These are phyloP conservation scores for Scutellaria baicalensis DNA, from an alignment of 257 asterid species.

Conservation along the genomic window DNA sequence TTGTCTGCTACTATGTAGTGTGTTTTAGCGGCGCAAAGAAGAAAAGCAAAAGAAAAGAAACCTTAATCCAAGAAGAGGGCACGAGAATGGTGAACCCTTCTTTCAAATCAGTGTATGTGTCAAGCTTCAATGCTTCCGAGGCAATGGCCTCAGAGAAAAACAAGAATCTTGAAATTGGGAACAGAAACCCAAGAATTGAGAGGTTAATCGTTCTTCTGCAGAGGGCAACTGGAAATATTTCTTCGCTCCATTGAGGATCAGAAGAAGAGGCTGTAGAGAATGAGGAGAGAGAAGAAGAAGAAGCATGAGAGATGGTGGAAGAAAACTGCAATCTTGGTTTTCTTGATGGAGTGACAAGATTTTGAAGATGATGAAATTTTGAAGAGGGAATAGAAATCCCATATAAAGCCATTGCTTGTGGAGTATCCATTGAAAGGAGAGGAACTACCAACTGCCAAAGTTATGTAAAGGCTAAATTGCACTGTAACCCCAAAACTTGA, in stretches of 20 bases:
- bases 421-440: neutral
- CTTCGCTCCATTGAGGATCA: no score
- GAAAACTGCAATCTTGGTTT: neutral
- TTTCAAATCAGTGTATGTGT: constrained; percentile 52
- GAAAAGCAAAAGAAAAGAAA: neutral
- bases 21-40: no score
- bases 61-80: constrained; percentile 85
- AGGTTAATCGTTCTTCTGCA: constrained; percentile 27
- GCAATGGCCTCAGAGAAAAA: constrained; percentile 32
- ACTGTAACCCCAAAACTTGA: no score
- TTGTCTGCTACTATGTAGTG: no score
- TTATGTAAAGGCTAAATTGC: no score
- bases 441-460: neutral
- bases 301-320: neutral
- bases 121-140: constrained; percentile 40
- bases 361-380: constrained; percentile 9
- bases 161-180: constrained; percentile 22
- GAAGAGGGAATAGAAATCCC: constrained; percentile 10
- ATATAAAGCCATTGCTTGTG: constrained; percentile 17
- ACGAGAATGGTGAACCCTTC: constrained; percentile 78
- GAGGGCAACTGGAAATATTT: neutral
- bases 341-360: neutral
- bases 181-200: constrained; percentile 26
- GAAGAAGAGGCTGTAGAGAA: neutral
- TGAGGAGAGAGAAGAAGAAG: neutral